Evolutionary conservation across 139 green algal genomes (phyloP).

Genomic region (Micractinium sp.): DNA sequence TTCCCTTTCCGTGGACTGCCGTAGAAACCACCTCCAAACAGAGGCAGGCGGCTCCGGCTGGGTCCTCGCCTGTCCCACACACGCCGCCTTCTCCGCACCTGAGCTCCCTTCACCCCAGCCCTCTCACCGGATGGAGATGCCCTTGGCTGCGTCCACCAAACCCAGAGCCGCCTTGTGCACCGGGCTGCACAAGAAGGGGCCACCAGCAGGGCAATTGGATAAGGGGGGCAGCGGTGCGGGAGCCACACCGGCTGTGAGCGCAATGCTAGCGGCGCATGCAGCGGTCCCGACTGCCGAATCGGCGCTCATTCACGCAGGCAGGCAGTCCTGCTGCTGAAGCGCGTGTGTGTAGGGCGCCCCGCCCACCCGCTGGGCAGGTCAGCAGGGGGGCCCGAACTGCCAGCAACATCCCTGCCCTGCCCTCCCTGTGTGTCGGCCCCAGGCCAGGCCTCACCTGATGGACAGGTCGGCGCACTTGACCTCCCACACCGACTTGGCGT

Average conservation of each 20-base stretch:
- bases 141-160: slow-evolving; percentile 80
- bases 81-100: too few species aligned
- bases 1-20: too few species aligned
- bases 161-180: slow-evolving; percentile 89
- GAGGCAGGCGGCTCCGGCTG: too few species aligned
- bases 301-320: too few species aligned
- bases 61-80: too few species aligned
- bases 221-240: background rate
- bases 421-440: too few species aligned
- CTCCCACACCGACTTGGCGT: slow-evolving; percentile 92
- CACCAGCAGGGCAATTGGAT: background rate
- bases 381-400: too few species aligned
- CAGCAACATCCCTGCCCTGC: background rate
- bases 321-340: too few species aligned
- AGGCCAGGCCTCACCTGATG: slow-evolving; percentile 62
- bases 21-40: too few species aligned
- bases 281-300: background rate
- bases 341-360: too few species aligned
- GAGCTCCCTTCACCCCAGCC: background rate
- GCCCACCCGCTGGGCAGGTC: too few species aligned
- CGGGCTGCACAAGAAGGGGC: slow-evolving; percentile 51
- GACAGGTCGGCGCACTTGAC: slow-evolving; percentile 97
- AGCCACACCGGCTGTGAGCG: background rate
- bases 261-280: background rate
- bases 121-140: slow-evolving; percentile 84